These are phyloP conservation scores for Nothophoma quercina DNA, from an alignment of 2,329 filamentous ascomycete species.

Conservation along the genomic window DNA sequence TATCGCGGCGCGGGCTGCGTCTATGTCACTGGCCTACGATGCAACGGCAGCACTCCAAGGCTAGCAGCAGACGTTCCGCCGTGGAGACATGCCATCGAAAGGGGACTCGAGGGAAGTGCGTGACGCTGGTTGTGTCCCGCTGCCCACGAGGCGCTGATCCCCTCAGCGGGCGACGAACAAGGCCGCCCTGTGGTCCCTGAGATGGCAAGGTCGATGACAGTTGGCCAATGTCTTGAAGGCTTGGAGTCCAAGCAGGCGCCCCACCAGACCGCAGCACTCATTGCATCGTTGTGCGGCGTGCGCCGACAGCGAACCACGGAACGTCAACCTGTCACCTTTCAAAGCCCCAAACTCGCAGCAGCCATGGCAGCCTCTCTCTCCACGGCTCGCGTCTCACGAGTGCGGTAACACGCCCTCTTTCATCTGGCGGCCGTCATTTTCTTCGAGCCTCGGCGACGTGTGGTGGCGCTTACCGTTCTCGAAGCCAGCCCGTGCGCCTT, in stretches of 20 bases:
- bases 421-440: background rate
- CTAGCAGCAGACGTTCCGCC: conserved; percentile 7
- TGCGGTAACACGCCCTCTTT: conserved; percentile 1
- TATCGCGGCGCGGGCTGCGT: conserved; percentile 6
- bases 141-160: conserved; percentile 13
- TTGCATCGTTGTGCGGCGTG: conserved; percentile 5
- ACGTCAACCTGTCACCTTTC: conserved; percentile 16
- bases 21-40: conserved; percentile 13
- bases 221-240: conserved; percentile 17
- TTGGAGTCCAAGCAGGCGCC: conserved; percentile 12
- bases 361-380: too few species aligned
- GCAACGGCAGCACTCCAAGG: conserved; percentile 18
- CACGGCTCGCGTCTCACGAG: conserved; percentile 2
- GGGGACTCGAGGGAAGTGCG: conserved; percentile 5
- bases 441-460: conserved; percentile 10
- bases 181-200: conserved; percentile 16
- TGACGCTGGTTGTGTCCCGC: conserved; percentile 9
- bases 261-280: background rate
- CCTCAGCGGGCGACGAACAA: background rate
- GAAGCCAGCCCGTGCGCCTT: conserved; percentile 11
- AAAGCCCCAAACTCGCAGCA: background rate
- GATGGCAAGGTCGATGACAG: conserved; percentile 13
- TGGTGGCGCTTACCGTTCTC: conserved; percentile 10
- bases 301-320: conserved; percentile 18
- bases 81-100: conserved; percentile 12